phyloP scores from a whole-genome alignment of 768 basidiomycete species.

The Auricularia sp. region DNA sequence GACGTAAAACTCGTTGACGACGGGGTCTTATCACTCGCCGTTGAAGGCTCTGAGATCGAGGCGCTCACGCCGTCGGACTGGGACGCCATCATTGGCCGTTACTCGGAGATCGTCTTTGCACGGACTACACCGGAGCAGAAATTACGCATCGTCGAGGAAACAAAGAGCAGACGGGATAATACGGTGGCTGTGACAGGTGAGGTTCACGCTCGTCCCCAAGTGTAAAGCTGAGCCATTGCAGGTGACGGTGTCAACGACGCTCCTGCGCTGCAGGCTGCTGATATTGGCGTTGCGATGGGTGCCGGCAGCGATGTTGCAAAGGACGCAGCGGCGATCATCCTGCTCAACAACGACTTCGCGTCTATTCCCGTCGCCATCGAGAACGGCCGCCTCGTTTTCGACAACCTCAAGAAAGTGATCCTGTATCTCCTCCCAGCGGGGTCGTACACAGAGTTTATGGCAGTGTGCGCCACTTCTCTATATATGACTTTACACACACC shows the following conservation, averaged over 20 bases:
- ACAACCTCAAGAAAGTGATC: conserved; percentile 51
- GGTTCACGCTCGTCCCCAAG: neutral
- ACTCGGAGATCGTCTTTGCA: conserved; percentile 41
- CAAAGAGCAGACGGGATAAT: conserved; percentile 37
- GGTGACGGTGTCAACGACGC: conserved; percentile 50
- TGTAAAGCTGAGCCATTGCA: neutral
- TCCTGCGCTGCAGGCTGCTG: conserved; percentile 40
- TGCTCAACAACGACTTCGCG: conserved; percentile 50
- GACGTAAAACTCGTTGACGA: neutral
- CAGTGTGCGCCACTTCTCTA: conserved; percentile 26
- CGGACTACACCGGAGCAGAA: conserved; percentile 50
- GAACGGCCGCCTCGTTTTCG: conserved; percentile 52
- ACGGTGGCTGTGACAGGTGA: conserved; percentile 35
- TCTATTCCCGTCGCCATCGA: conserved; percentile 50
- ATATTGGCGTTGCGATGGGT: conserved; percentile 48
- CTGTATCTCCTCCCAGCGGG: conserved; percentile 46
- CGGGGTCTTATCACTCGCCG: conserved; percentile 26
- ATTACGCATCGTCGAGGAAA: conserved; percentile 44
- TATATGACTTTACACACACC: neutral
- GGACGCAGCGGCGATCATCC: conserved; percentile 43
- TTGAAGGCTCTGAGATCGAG: conserved; percentile 37
- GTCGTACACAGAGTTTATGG: conserved; percentile 50
- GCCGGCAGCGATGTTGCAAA: conserved; percentile 43
- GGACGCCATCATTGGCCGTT: conserved; percentile 29
- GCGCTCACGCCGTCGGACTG: conserved; percentile 28